Base-by-base conservation (phyloP, 1,139 yeast species). In the Lizanozyma gosingica region DNA sequence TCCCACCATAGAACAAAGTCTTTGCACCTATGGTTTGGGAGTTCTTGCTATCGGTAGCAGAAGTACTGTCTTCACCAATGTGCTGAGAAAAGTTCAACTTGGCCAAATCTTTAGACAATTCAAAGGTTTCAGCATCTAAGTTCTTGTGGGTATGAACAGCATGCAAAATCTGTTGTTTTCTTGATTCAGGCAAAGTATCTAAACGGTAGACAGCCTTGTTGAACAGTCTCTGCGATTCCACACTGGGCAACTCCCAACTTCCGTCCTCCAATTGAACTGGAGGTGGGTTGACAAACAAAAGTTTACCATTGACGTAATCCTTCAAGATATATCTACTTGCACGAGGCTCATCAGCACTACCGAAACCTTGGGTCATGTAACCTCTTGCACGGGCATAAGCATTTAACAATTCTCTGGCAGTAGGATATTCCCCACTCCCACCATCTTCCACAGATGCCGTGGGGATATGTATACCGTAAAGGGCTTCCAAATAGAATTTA, bases 321-420 rank as follows among this genome's bases (percentile, higher is more conserved):
- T 94, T 94, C 55, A 94, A 71, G 43, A 94, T 78, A 50, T 86
- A 85, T 59, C 99, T 76, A 27, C 97, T 82, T 15, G 98, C 97
- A 60, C 98, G 76, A 37, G 95, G 81, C 60, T 90, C 95, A 69
- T 94, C 99, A 3, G 98, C 97, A 49, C 90, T 80, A 55, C 97
- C 97, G 57, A 84, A 87, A 53, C 95, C 95, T 60, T 92, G 97
- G 0, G 97, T 85, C 95, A 88, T 90, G 59, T 80, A 92, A 52
- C 98, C 98, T 63, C 98, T 78, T 1, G 97, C 94, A 63, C 95
- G 76, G 4, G 97, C 98, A 59, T 92, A 94, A 0, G 97, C 94
- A 43, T 80, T 84, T 44, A 94, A 73, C 36, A 94, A 64, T 59
- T 94, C 97, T 54, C 85, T 81, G 0, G 97, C 85, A 3, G 95